These are phyloP conservation scores for Kentomonas sorsogonicus DNA, from an alignment of 208 protist genomes.

Conservation along the genomic window DNA sequence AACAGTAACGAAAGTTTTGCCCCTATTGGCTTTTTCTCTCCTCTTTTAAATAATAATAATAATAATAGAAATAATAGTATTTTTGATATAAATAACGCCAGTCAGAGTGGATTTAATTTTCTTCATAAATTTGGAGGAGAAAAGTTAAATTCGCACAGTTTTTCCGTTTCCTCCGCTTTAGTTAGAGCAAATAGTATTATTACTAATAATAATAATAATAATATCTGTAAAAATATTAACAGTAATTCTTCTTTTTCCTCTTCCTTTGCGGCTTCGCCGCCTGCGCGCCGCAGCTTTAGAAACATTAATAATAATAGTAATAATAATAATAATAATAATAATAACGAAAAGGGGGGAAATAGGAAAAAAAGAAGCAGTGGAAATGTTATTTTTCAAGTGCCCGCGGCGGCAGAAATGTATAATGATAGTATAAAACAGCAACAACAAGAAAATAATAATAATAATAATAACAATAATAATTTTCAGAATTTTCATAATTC, in stretches of 20 bases:
- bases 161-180: too few species aligned
- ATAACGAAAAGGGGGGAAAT: slow-evolving; percentile 6
- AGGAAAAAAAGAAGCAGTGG: slow-evolving; percentile 6
- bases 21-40: background rate
- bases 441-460: slow-evolving; percentile 5
- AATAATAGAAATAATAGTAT: slow-evolving; percentile 9
- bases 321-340: slow-evolving; percentile 8
- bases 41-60: background rate
- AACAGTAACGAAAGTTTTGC: background rate
- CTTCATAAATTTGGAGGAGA: too few species aligned
- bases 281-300: too few species aligned
- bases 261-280: too few species aligned
- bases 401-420: background rate
- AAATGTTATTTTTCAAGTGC: too few species aligned
- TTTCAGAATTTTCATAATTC: background rate
- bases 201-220: too few species aligned
- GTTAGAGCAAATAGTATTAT: too few species aligned
- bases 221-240: too few species aligned
- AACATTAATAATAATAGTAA: slow-evolving; percentile 10
- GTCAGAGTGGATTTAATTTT: background rate
- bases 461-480: slow-evolving; percentile 1
- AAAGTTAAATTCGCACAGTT: too few species aligned
- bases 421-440: slow-evolving; percentile 4
- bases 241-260: too few species aligned
- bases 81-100: background rate